Evolutionary conservation across 2,329 filamentous ascomycete genomes (phyloP), one percentile per base, ranked within the genome.

Genomic region (Colletotrichum lentis): DNA sequence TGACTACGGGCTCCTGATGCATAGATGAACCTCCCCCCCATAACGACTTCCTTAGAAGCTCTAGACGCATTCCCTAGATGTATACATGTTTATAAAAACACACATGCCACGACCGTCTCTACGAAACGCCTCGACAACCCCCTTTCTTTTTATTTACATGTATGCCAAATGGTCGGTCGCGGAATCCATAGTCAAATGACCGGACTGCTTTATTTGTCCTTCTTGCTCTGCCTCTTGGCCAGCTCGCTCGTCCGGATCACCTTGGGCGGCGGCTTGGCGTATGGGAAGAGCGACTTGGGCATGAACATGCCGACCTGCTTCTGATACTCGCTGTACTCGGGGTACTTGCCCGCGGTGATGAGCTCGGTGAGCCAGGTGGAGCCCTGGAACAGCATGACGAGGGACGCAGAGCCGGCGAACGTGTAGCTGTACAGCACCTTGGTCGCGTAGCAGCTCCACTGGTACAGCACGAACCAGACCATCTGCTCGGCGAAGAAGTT

Each of bases 401-500:
- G 90, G 54, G 84, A 82, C 5, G 90, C 75, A 0, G 90, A 85
- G 10, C 95, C 96, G 11, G 87, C 77, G 57, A 87, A 88, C 1
- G 91, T 89, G 93, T 94, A 99, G 79, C 91, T 95, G 76, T 90
- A 90, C 49, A 90, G 82, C 1, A 84, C 88, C 63, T 89, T 86
- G 39, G 90, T 92, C 62, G 89, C 86, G 76, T 88, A 91, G 78
- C 91, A 95, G 72, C 87, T 88, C 96, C 95, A 99, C 74, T 93
- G 87, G 78, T 98, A 98, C 60, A 98, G 80, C 10, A 89, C 82
- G 62, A 97, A 84, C 96, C 96, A 99, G 73, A 98, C 89, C 37
- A 89, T 84, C 80, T 98, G 96, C 80, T 99, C 96, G 5, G 92
- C 93, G 5, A 92, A 88, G 76, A 98, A 99, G 79, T 99, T 99